Conservation (phyloP, 2,329 filamentous ascomycete genomes). For the Penicillium sp. region DNA sequence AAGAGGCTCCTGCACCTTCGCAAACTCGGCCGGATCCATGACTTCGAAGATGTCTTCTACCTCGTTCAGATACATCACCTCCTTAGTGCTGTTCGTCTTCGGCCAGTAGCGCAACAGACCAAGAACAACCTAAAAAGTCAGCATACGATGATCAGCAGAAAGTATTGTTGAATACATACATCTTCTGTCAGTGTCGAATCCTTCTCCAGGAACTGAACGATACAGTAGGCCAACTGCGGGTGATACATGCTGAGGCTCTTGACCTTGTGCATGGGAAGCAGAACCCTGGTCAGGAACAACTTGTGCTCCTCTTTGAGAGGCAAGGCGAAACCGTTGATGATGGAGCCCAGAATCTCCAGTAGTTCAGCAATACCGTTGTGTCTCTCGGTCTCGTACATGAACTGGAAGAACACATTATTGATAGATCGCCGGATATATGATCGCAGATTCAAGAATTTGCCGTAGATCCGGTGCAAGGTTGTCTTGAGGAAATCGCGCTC, state of each 20-base stretch:
- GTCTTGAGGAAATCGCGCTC: constrained; percentile 98
- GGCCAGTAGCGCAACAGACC: constrained; percentile 96
- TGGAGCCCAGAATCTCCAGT: constrained; percentile 93
- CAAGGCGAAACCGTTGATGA: constrained; percentile 97
- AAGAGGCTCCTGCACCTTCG: constrained; percentile 94
- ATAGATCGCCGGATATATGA: constrained; percentile 98
- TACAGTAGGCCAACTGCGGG: constrained; percentile 95
- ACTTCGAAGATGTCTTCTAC: constrained; percentile 99
- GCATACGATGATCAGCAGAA: constrained; percentile 6
- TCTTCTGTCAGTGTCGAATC: constrained; percentile 96
- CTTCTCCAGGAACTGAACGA: constrained; percentile 97
- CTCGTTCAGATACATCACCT: constrained; percentile 99
- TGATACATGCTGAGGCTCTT: constrained; percentile 99
- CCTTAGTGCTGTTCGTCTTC: constrained; percentile 98
- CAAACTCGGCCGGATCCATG: constrained; percentile 98
- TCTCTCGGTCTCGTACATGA: constrained; percentile 96
- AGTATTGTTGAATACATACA: constrained; percentile 50
- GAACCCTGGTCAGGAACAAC: constrained; percentile 87
- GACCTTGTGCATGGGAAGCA: constrained; percentile 94
- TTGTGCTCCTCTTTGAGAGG: constrained; percentile 99
- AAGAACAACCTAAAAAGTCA: constrained; percentile 69
- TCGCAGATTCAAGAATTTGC: constrained; percentile 95
- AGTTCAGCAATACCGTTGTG: constrained; percentile 98
- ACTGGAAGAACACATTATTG: constrained; percentile 99
- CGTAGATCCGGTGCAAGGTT: constrained; percentile 94